Percentiles rank a stretch among this genome's conserved stretches.
These are phyloP conservation scores for Microdochium paspali DNA, from an alignment of 2,329 filamentous ascomycete species.

Conservation along the genomic window DNA sequence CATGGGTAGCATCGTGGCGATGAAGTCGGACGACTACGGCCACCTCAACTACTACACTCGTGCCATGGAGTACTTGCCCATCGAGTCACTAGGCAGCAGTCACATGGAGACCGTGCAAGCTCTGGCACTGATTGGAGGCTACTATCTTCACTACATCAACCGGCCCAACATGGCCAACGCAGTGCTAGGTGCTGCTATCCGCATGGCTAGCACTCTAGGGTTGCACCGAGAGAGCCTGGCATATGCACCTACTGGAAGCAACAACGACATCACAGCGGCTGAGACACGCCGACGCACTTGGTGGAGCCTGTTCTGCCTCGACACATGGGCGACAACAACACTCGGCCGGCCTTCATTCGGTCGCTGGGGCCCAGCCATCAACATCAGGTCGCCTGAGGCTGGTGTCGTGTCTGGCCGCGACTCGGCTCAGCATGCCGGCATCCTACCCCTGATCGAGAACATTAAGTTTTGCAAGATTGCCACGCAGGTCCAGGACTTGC, in stretches of 20 bases:
- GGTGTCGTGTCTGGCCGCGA: constrained; percentile 36
- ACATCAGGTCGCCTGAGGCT: constrained; percentile 51
- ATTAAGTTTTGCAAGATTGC: constrained; percentile 74
- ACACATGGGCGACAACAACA: constrained; percentile 65
- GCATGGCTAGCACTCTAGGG: constrained; percentile 67
- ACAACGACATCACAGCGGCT: constrained; percentile 38
- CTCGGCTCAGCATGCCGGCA: constrained; percentile 50
- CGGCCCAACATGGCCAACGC: constrained; percentile 69
- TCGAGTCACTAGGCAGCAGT: constrained; percentile 60
- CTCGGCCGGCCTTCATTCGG: constrained; percentile 62
- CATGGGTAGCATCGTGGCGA: constrained; percentile 62
- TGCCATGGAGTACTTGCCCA: constrained; percentile 55
- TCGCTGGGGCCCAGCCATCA: constrained; percentile 58
- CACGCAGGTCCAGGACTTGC: constrained; percentile 65
- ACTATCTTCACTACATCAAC: constrained; percentile 72
- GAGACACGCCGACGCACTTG: constrained; percentile 60
- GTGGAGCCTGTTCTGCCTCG: constrained; percentile 67
- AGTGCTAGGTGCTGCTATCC: constrained; percentile 59
- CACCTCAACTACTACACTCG: constrained; percentile 63
- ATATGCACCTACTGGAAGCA: constrained; percentile 22
- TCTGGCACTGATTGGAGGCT: constrained; percentile 61
- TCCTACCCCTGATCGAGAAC: constrained; percentile 65
- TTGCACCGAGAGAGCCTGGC: constrained; percentile 54
- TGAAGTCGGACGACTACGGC: constrained; percentile 53
- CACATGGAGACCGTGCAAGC: constrained; percentile 68